A percentile compares a stretch with the other conserved stretches of the same genome.
phyloP scores from a whole-genome alignment of 169 alveolate genomes.

The Cyclospora cayetanensis region DNA sequence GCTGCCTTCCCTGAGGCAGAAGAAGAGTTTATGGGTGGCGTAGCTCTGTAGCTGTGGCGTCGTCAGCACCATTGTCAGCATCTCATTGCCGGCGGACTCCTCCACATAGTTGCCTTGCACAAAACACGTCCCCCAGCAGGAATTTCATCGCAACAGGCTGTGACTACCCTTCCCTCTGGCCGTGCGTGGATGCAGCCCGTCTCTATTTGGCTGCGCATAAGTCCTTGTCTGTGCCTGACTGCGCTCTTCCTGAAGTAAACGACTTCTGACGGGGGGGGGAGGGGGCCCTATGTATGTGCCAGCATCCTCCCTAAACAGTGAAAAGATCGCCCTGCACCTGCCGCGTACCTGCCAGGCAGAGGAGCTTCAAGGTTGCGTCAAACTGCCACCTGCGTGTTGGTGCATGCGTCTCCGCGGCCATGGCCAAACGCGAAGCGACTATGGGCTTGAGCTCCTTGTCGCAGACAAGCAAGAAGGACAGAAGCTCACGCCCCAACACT shows the following conservation, averaged over 20 bases:
- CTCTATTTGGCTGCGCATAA: too few species aligned
- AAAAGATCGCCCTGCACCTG: too few species aligned
- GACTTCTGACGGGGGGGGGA: too few species aligned
- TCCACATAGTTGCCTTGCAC: slow-evolving; percentile 32
- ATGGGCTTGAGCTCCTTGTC: slow-evolving; percentile 52
- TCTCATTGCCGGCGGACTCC: slow-evolving; percentile 17
- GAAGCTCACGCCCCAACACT: slow-evolving; percentile 62
- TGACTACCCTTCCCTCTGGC: too few species aligned
- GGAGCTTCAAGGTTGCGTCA: slow-evolving; percentile 69
- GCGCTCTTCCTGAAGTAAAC: too few species aligned
- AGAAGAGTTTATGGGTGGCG: slow-evolving; percentile 65
- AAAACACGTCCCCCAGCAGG: too few species aligned
- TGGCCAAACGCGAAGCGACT: slow-evolving; percentile 27
- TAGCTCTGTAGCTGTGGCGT: slow-evolving; percentile 65
- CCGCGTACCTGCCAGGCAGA: slow-evolving; percentile 23
- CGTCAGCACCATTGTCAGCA: slow-evolving; percentile 2
- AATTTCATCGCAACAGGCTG: too few species aligned
- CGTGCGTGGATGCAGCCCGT: too few species aligned
- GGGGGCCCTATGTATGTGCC: too few species aligned
- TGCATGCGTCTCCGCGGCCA: slow-evolving; percentile 28
- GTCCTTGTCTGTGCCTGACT: too few species aligned
- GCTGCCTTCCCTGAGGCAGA: slow-evolving; percentile 34
- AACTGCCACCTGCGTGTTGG: slow-evolving; percentile 71
- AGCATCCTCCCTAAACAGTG: too few species aligned
- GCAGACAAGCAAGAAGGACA: slow-evolving; percentile 57